These are phyloP conservation scores for Aspergillus texensis DNA, from an alignment of 2,329 filamentous ascomycete genomes.

Conservation along the genomic window DNA sequence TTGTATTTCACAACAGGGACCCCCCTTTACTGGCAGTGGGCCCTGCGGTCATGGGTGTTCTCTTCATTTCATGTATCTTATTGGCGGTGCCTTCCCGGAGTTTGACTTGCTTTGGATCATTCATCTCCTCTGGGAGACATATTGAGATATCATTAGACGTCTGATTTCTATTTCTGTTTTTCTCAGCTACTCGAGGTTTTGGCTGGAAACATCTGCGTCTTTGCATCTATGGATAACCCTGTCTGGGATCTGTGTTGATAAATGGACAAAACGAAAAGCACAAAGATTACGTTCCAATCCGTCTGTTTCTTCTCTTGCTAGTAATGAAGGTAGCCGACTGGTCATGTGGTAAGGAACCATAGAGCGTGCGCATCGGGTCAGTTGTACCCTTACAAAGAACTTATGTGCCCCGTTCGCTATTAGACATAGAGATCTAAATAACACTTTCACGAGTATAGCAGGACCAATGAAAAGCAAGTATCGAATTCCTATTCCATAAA, in stretches of 20 bases:
- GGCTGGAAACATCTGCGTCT: neutral
- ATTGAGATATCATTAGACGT: constrained; percentile 7
- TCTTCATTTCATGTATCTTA: constrained; percentile 32
- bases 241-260: neutral
- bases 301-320: neutral
- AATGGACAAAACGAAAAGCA: neutral
- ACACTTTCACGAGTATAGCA: neutral
- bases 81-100: constrained; percentile 23
- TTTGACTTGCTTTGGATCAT: constrained; percentile 23
- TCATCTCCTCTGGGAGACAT: constrained; percentile 16
- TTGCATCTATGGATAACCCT: neutral
- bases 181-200: neutral
- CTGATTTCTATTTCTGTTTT: neutral
- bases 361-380: neutral
- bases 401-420: neutral
- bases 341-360: neutral
- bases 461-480: neutral
- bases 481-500: constrained; percentile 4
- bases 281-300: neutral
- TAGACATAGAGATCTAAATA: neutral
- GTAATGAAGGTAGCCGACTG: neutral
- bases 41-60: constrained; percentile 8
- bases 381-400: neutral
- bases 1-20: neutral
- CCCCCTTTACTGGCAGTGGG: neutral